Conservation (phyloP, 2,329 filamentous ascomycete genomes). For the Alternaria metachromatica region DNA sequence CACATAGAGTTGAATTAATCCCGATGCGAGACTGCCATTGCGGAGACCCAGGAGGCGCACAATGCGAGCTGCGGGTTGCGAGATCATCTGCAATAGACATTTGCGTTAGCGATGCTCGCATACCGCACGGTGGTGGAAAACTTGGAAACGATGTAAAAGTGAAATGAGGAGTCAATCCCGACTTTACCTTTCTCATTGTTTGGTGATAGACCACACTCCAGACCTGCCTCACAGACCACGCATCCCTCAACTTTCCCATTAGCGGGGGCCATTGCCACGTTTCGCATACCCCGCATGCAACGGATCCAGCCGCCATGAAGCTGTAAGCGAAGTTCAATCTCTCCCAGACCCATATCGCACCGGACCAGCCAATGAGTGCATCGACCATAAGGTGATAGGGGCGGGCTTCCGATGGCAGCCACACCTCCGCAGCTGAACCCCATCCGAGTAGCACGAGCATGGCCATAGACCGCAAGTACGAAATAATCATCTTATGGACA, state of each 20-base stretch:
- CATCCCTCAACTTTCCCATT: background rate
- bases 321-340: background rate
- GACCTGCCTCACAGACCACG: constrained; percentile 8
- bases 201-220: constrained; percentile 11
- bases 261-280: constrained; percentile 10
- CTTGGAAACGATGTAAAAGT: background rate
- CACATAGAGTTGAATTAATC: background rate
- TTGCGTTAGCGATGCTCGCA: background rate
- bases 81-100: constrained; percentile 2
- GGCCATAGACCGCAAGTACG: background rate
- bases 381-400: background rate
- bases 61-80: constrained; percentile 5
- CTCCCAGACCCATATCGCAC: background rate
- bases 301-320: background rate
- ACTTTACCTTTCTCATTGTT: constrained; percentile 7
- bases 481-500: background rate
- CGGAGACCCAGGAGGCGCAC: background rate
- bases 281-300: background rate
- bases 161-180: background rate
- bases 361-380: background rate
- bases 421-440: background rate
- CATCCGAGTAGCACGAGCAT: background rate
- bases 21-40: background rate
- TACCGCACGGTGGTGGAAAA: background rate
- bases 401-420: background rate